These are phyloP conservation scores for Aegilops sharonensis DNA, from an alignment of 176 grass and related monocot species.

Conservation along the genomic window DNA sequence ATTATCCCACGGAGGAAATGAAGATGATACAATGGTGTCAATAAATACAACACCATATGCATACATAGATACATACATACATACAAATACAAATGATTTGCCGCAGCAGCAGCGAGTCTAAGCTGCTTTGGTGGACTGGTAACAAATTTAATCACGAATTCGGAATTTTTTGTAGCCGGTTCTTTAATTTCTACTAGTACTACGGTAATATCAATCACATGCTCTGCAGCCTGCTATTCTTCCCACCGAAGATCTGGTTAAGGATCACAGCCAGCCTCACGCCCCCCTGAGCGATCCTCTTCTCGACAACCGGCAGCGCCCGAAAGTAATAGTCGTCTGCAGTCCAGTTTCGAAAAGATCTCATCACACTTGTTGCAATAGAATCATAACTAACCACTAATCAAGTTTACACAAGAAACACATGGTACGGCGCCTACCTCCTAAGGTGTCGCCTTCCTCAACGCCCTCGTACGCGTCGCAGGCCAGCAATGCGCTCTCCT, in stretches of 20 bases:
- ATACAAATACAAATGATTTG: background rate
- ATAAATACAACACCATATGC: too few species aligned
- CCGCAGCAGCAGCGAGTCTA: background rate
- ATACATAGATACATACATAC: too few species aligned
- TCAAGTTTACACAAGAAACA: too few species aligned
- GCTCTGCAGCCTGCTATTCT: conserved; percentile 16
- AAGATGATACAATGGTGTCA: too few species aligned
- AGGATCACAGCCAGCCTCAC: conserved; percentile 53
- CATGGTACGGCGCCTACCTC: conserved; percentile 24
- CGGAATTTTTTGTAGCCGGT: background rate
- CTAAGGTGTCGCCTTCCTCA: conserved; percentile 38
- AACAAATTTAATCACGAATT: background rate
- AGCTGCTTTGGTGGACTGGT: background rate
- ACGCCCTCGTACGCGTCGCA: conserved; percentile 55
- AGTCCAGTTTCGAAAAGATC: background rate
- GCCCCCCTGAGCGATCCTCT: conserved; percentile 57
- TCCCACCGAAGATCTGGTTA: conserved; percentile 39
- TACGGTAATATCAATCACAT: conserved; percentile 23
- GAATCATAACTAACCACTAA: background rate
- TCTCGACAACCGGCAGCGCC: conserved; percentile 45
- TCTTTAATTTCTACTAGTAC: background rate
- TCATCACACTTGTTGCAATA: background rate
- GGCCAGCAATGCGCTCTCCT: conserved; percentile 42
- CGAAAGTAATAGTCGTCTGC: conserved; percentile 59
- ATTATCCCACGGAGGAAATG: too few species aligned